Evolutionary conservation across 2,329 filamentous ascomycete species (phyloP).

Genomic region (Lecanoromycetidae sp.): DNA sequence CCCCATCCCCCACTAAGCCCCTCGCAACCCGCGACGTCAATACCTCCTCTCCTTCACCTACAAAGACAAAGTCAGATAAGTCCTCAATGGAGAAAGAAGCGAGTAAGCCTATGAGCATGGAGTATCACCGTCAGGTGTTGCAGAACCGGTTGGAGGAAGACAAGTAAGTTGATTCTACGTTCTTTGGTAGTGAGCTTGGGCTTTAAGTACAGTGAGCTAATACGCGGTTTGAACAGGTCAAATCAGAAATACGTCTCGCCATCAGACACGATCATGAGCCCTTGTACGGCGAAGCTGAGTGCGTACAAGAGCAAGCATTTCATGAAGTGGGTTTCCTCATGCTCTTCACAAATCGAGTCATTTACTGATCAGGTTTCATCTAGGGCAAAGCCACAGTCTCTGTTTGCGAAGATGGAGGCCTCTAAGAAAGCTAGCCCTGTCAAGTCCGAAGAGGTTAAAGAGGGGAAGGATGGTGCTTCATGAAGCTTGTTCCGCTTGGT

Average conservation of each 20-base stretch:
- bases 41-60: conserved; percentile 10
- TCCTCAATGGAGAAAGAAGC: neutral
- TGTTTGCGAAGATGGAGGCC: conserved; percentile 31
- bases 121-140: conserved; percentile 32
- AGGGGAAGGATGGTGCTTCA: neutral
- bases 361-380: conserved; percentile 17
- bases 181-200: neutral
- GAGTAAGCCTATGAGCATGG: conserved; percentile 24
- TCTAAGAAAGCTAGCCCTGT: neutral
- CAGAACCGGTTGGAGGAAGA: conserved; percentile 31
- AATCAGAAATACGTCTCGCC: conserved; percentile 35
- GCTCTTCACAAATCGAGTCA: neutral
- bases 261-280: conserved; percentile 38
- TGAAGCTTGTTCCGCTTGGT: neutral
- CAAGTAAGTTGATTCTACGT: conserved; percentile 25
- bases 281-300: conserved; percentile 38
- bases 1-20: conserved; percentile 10
- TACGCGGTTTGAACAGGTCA: conserved; percentile 17
- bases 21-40: conserved; percentile 16
- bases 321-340: conserved; percentile 28
- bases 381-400: conserved; percentile 28
- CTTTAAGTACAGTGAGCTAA: no score
- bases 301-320: conserved; percentile 39
- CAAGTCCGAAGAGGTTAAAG: neutral
- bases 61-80: neutral